Evolutionary conservation across 2,329 filamentous ascomycete genomes (phyloP), one percentile per base, ranked within the genome.

Genomic region (Geosmithia flava): DNA sequence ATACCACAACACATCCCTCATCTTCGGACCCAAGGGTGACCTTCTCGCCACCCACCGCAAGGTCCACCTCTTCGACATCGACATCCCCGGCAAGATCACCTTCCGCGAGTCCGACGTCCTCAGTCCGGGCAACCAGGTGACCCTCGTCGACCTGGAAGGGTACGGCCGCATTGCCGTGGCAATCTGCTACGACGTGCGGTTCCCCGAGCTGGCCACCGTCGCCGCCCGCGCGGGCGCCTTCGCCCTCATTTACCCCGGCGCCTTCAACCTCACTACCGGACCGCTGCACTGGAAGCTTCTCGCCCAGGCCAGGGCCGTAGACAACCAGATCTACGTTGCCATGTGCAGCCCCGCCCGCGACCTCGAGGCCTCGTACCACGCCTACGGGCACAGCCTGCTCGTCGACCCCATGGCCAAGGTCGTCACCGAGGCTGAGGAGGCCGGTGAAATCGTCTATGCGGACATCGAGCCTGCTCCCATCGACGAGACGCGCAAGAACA

Each of bases 121-220:
- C 33, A 84, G 79, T 20, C 82, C 91, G 0, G 93, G 93, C 0
- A 84, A 91, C 68, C 83, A 87, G 60, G 68, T 96, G 51, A 95
- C 91, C 0, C 67, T 97, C 3, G 74, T 97, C 23, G 85, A 95
- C 54, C 71, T 96, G 29, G 87, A 90, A 3, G 88, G 85, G 54
- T 95, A 95, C 64, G 93, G 93, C 51, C 84, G 80, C 62, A 78
- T 98, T 52, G 89, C 80, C 4, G 71, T 98, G 3, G 90, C 87
- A 30, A 97, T 98, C 62, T 98, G 93, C 76, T 98, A 98, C 69
- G 93, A 98, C 67, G 80, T 98, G 48, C 87, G 93, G 41, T 98
- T 98, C 70, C 91, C 93, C 0, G 93, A 97, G 68, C 74, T 95
- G 11, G 93, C 89, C 3, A 93, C 80, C 62, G 83, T 97, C 49